A percentile compares a stretch with the other conserved stretches of the same genome.
phyloP scores from a whole-genome alignment of 176 grass and related monocot species.

The Rhynchospora breviuscula region DNA sequence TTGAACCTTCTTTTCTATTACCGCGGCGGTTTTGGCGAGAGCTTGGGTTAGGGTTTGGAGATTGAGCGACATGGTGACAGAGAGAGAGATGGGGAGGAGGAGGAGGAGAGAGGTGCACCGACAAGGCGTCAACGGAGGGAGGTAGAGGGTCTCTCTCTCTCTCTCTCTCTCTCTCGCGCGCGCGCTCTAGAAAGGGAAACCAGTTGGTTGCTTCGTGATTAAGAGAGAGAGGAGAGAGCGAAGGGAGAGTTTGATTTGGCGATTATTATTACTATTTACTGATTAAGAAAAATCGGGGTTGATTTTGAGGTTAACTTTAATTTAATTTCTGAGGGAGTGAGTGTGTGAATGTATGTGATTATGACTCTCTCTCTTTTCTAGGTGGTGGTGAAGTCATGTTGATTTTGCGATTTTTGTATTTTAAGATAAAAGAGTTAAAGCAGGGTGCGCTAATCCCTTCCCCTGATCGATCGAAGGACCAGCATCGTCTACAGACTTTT shows the following conservation, averaged over 20 bases:
- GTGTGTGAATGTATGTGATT: not conserved
- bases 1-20: conserved; percentile 93
- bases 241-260: not conserved
- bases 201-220: not conserved
- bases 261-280: not conserved
- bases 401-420: not conserved
- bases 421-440: too few relatives aligned
- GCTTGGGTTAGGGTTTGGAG: conserved; percentile 91
- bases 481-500: too few relatives aligned
- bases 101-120: not conserved
- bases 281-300: not conserved
- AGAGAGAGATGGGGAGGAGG: not conserved
- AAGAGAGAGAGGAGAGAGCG: not conserved
- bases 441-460: too few relatives aligned
- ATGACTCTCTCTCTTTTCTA: not conserved
- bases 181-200: conserved; percentile 15
- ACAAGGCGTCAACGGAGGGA: conserved; percentile 1
- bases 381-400: not conserved
- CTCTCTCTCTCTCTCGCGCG: not conserved
- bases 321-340: not conserved
- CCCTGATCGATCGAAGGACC: too few relatives aligned
- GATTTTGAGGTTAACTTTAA: not conserved
- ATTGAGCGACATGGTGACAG: conserved; percentile 79
- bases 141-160: conserved; percentile 8
- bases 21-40: conserved; percentile 90